Conservation (phyloP, 345 rosid species). For the Sisymbrium irio region DNA sequence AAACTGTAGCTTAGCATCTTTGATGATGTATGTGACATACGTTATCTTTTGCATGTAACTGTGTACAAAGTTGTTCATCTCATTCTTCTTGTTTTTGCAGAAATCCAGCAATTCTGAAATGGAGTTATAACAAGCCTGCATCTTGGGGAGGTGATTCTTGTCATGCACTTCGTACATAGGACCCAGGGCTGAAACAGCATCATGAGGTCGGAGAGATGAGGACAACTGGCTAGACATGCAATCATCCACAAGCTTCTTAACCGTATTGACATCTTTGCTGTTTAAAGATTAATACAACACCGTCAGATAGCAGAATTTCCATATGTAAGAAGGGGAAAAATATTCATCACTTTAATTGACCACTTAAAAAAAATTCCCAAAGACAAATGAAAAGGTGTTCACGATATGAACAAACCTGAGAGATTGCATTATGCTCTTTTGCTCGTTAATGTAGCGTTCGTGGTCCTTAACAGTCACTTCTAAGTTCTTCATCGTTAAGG, state of each 20-base stretch:
- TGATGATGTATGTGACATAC: conserved; percentile 59
- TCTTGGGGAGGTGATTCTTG: conserved; percentile 82
- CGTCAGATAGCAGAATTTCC: conserved; percentile 18
- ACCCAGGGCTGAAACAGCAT: conserved; percentile 99
- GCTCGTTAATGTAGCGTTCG: conserved; percentile 61
- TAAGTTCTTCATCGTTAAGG: conserved; percentile 50
- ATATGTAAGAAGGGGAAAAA: background rate
- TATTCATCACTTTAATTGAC: background rate
- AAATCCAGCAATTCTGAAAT: conserved; percentile 63
- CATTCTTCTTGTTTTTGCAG: conserved; percentile 80
- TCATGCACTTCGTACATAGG: conserved; percentile 98
- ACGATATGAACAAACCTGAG: conserved; percentile 61
- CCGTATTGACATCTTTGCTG: conserved; percentile 97
- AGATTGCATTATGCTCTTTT: conserved; percentile 91
- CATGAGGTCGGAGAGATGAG: conserved; percentile 94
- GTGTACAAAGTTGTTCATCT: conserved; percentile 87
- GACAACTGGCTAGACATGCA: conserved; percentile 77
- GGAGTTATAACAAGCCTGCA: conserved; percentile 61
- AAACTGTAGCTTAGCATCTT: conserved; percentile 88
- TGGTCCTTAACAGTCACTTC: conserved; percentile 67
- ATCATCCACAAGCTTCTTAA: conserved; percentile 92
- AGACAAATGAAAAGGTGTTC: background rate
- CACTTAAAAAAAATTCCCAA: background rate
- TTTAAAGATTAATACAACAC: conserved; percentile 31
- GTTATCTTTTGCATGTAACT: conserved; percentile 78